Evolutionary conservation across 176 grass and related monocot genomes (phyloP), one percentile per base, ranked within the genome.

Genomic region (Zoysia pacifica): DNA sequence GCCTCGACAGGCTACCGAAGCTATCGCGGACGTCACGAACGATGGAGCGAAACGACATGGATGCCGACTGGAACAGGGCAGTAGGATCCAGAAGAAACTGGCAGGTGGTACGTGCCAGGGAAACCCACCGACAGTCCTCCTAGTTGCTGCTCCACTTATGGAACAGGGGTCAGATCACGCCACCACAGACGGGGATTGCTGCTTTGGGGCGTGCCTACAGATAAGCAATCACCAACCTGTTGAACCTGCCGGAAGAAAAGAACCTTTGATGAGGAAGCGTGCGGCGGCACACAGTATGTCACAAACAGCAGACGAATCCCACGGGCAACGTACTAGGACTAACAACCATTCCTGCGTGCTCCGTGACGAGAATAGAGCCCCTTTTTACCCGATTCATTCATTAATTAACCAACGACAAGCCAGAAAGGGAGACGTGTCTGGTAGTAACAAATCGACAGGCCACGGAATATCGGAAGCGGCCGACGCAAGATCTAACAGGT

Each of bases 1-100:
- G 79, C 60, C 97, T 83, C 3, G 97, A 96, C 45, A 99, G 60
- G 76, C 90, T 95, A 1, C 97, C 97, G 63, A 99, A 87, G n/a
- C 91, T 69, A 46, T 94, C 94, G 60, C 94, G 88, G 2, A 94
- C 87, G 82, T 99, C 97, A 64, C 86, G 92, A 70, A 93, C 86
- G 53, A 99, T 93, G 81, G 91, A 93, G 69, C 88, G 92, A 63
- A 99, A 96, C 59, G 97, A 96, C 97, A 99, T 96, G 75, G 84
- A 58, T 8, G 48, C 48, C 45, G 3, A 75, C 46, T 74, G 50
- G 54, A 35, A 15, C 51, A 46, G 48, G 47, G 43, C 50, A 63
- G 65, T 2, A 74, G 12, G 7, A 56, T 36, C 67, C 73, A 39
- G 49, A 81, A 67, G 19, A 78, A 51, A 11, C 64, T 65, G 49